Base-by-base conservation (phyloP, 2,329 filamentous ascomycete species). In the Neoarthrinium moseri region DNA sequence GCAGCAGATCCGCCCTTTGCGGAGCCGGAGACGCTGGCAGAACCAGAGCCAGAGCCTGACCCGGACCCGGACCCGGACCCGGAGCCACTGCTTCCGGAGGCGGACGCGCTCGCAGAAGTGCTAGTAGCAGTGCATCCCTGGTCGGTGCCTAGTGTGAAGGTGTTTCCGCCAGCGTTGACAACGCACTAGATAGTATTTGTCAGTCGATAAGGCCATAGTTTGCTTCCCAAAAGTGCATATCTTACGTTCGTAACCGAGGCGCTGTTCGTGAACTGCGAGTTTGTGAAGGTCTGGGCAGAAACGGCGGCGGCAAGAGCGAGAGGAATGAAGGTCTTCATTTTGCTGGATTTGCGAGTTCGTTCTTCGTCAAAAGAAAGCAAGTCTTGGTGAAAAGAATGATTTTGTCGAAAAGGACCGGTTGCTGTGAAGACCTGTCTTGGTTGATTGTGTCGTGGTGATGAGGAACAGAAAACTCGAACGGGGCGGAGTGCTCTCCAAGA, bases 161-260 rank as follows among this genome's bases (percentile, higher is more conserved):
- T 18, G 20, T n/a, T 15, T 18, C 37, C 37, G 8, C n/a, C n/a
- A 12, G 30, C n/a, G 24, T 18, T 40, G 22, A 40, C 37, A 24
- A 40, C 37, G 20, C 37, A 40, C 37, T 40, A 13, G 12, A 12
- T 20, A 12, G n/a, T n/a, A n/a, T n/a, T n/a, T n/a, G n/a, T n/a
- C n/a, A n/a, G n/a, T n/a, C n/a, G n/a, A n/a, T n/a, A n/a, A n/a
- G n/a, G n/a, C n/a, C n/a, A n/a, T n/a, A 13, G 12, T 17, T 6
- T 27, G 4, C n/a, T 15, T 10, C 13, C 10, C 6, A 6, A 18
- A 5, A 13, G 23, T 26, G 6, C 22, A n/a, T n/a, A 15, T 18
- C 35, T 29, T 30, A 40, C 37, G 37, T 40, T 40, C 18, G 37
- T 18, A 17, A 40, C 27, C 20, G 24, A n/a, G 21, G 37, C 37